Evolutionary conservation across 106 monocot species (phyloP).

Genomic region (Triglochin maritima): DNA sequence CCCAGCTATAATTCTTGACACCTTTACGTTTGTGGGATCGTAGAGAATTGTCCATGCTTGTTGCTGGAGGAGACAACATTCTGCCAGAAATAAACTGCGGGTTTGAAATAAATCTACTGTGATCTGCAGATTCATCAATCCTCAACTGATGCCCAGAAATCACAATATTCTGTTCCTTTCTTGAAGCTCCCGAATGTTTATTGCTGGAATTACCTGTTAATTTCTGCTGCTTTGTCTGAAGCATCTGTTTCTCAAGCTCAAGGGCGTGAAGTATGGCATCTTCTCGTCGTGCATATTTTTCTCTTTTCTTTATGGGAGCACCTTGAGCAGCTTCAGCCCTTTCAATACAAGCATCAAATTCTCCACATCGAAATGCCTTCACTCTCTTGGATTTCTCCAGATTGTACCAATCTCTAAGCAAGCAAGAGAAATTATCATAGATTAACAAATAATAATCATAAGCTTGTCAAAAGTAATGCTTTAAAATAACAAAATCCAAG

Average conservation of each 20-base stretch:
- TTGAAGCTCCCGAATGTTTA: conserved; percentile 18
- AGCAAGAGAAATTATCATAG: background rate
- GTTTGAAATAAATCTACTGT: conserved; percentile 26
- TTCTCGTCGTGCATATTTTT: conserved; percentile 95
- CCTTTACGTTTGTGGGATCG: conserved; percentile 16
- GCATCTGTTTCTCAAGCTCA: conserved; percentile 69
- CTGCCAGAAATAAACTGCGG: conserved; percentile 13
- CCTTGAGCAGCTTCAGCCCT: conserved; percentile 79
- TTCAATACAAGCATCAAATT: conserved; percentile 98
- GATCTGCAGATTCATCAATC: conserved; percentile 18
- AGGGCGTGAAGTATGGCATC: conserved; percentile 99
- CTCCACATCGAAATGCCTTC: conserved; percentile 92
- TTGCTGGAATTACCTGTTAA: conserved; percentile 11
- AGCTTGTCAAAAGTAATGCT: no score
- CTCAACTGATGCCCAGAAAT: conserved; percentile 17
- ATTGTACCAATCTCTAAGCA: conserved; percentile 88
- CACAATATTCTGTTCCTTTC: conserved; percentile 17
- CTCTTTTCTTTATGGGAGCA: conserved; percentile 76
- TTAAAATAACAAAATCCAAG: no score
- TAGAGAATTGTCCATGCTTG: conserved; percentile 6
- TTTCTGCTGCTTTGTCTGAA: conserved; percentile 33
- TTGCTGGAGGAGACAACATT: conserved; percentile 9
- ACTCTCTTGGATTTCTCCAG: conserved; percentile 97
- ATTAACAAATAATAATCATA: background rate
- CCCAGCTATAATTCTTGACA: conserved; percentile 20